Evolutionary conservation across 2,329 filamentous ascomycete species (phyloP).

Genomic region (Lizonia empirigonia): DNA sequence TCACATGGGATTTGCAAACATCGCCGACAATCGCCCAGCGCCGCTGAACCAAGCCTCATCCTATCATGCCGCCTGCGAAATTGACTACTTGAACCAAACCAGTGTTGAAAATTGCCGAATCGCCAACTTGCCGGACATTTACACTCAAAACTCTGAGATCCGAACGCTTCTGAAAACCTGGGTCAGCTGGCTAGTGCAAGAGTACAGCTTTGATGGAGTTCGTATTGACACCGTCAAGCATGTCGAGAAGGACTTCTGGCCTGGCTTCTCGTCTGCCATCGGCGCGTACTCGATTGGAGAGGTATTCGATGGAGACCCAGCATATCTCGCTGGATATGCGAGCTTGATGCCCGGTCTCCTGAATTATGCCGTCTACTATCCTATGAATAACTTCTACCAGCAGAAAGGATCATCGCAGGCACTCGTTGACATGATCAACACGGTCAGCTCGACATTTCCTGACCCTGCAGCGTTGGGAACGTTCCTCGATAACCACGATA

Average conservation of each 20-base stretch:
- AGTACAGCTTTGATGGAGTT: conserved; percentile 57
- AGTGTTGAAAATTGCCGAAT: conserved; percentile 41
- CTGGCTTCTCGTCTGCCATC: conserved; percentile 58
- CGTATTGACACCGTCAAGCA: conserved; percentile 68
- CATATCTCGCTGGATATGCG: conserved; percentile 60
- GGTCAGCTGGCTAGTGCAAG: conserved; percentile 39
- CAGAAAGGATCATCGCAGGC: conserved; percentile 38
- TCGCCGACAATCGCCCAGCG: conserved; percentile 34
- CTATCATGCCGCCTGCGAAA: conserved; percentile 36
- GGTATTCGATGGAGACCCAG: conserved; percentile 61
- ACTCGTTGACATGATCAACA: conserved; percentile 46
- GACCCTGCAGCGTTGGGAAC: conserved; percentile 46
- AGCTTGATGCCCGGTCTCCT: conserved; percentile 62
- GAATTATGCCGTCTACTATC: conserved; percentile 62
- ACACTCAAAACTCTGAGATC: conserved; percentile 35
- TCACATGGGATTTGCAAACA: conserved; percentile 46
- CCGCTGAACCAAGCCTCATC: conserved; percentile 36
- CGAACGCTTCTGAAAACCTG: conserved; percentile 34
- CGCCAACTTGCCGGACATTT: conserved; percentile 37
- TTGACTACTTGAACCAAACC: conserved; percentile 42
- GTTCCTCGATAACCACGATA: conserved; percentile 51
- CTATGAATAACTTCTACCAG: conserved; percentile 47
- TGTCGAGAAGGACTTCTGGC: conserved; percentile 64
- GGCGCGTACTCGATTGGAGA: conserved; percentile 68
- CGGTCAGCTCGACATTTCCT: conserved; percentile 37